Percentiles rank a stretch among this genome's conserved stretches.
Conservation (phyloP, 352 stramenopile genomes). For the Phytophthora tubulina region DNA sequence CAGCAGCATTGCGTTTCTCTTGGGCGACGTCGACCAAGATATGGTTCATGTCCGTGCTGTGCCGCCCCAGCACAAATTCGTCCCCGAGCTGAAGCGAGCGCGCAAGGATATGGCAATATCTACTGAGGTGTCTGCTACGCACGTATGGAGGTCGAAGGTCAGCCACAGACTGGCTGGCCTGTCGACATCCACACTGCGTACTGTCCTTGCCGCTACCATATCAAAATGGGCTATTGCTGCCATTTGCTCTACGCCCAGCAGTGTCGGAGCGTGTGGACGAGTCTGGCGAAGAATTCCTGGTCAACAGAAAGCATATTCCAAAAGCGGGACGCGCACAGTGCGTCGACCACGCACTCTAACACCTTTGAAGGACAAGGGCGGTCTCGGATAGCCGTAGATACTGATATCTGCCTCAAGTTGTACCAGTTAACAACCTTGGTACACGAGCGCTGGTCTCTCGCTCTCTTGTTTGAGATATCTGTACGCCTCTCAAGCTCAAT, state of each 20-base stretch:
- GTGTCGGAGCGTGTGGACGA: neutral
- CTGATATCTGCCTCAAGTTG: too few relatives aligned
- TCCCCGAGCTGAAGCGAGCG: constrained; percentile 6
- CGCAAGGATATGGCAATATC: neutral
- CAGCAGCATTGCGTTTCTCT: constrained; percentile 10
- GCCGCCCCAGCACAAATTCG: neutral
- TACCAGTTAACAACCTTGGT: too few relatives aligned
- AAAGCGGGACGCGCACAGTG: neutral
- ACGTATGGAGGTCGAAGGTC: constrained; percentile 21
- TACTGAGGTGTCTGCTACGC: constrained; percentile 1
- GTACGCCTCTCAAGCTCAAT: too few relatives aligned
- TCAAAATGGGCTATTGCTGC: constrained; percentile 17
- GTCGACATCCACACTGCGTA: neutral
- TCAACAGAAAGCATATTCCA: neutral
- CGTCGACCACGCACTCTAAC: neutral
- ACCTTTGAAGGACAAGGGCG: neutral
- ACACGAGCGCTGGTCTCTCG: too few relatives aligned
- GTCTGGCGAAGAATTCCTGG: constrained; percentile 7
- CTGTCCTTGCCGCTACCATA: constrained; percentile 6
- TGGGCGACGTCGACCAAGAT: neutral
- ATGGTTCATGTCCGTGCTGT: constrained; percentile 7
- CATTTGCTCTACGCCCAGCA: constrained; percentile 3
- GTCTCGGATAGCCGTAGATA: neutral
- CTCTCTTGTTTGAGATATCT: too few relatives aligned
- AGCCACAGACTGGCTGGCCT: neutral